Percentiles rank a stretch among this genome's conserved stretches.
Evolutionary conservation across 441 rosid genomes (phyloP).

Genomic region (Erysimum cheiri): DNA sequence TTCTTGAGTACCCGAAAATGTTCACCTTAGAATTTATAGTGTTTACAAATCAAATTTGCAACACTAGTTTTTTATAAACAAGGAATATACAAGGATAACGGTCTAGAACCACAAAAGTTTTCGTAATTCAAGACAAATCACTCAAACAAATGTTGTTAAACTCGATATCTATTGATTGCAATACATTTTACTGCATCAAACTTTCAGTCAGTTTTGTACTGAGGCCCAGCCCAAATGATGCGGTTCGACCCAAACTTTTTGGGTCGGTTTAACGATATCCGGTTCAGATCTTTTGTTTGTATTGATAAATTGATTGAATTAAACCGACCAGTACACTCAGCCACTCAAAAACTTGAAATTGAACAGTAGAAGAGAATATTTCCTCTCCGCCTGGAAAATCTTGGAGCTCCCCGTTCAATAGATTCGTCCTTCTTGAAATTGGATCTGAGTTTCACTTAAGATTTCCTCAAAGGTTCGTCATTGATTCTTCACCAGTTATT

Average conservation of each 20-base stretch:
- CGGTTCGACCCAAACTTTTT: background rate
- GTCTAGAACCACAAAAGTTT: background rate
- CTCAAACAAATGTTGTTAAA: no score
- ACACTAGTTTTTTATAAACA: no score
- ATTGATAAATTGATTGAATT: background rate
- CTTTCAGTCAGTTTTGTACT: background rate
- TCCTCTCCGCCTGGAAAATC: conserved; percentile 11
- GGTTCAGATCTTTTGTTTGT: conserved; percentile 9
- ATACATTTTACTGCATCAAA: no score
- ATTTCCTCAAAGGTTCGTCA: conserved; percentile 12
- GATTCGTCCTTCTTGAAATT: conserved; percentile 19
- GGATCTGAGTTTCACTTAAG: conserved; percentile 12
- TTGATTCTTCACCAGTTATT: background rate
- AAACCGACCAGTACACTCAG: conserved; percentile 21
- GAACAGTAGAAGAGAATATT: background rate
- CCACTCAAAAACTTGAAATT: conserved; percentile 5
- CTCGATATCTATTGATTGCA: no score
- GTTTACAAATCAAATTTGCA: background rate
- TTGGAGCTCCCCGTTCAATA: conserved; percentile 1
- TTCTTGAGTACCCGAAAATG: background rate
- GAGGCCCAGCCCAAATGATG: background rate
- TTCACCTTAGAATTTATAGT: background rate
- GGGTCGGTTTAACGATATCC: conserved; percentile 3
- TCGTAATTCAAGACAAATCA: no score
- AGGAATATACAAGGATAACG: background rate